Evolutionary conservation across 345 rosid genomes (phyloP).

Genomic region (Brassica nigra): DNA sequence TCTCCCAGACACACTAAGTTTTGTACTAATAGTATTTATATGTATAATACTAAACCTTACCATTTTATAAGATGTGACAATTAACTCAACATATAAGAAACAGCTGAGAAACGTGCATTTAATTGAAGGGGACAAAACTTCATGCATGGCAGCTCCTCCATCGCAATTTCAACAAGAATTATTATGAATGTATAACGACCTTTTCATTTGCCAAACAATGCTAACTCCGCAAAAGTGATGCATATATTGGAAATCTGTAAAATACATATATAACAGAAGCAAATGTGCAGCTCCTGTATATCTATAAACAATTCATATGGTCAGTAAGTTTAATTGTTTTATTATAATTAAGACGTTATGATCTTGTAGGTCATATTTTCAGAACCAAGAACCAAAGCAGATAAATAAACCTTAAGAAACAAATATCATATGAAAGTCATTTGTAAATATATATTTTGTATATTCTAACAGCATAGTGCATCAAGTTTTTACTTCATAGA

Average conservation of each 20-base stretch:
- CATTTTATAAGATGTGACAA: not conserved
- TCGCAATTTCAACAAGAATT: not conserved
- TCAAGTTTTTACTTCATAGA: not conserved
- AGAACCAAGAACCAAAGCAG: not conserved
- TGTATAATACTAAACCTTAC: not conserved
- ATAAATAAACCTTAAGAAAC: not conserved
- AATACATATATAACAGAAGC: not conserved
- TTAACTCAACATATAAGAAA: not conserved
- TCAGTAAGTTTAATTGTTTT: not conserved
- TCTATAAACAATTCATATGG: not conserved
- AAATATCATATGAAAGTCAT: not conserved
- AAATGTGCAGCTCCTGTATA: not conserved
- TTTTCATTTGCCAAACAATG: not conserved
- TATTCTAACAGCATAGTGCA: not conserved
- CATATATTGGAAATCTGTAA: not conserved
- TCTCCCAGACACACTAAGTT: not conserved
- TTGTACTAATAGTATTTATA: not conserved
- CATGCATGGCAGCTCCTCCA: not conserved
- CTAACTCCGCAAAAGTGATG: not conserved
- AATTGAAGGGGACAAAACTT: conserved; percentile 1
- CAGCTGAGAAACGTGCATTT: conserved; percentile 14
- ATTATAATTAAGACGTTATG: not conserved
- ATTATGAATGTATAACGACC: not conserved
- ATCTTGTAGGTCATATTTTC: not conserved
- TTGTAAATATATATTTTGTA: not conserved